These are phyloP conservation scores for Plenodomus biglobosus DNA, from an alignment of 2,329 filamentous ascomycete genomes.

Conservation along the genomic window DNA sequence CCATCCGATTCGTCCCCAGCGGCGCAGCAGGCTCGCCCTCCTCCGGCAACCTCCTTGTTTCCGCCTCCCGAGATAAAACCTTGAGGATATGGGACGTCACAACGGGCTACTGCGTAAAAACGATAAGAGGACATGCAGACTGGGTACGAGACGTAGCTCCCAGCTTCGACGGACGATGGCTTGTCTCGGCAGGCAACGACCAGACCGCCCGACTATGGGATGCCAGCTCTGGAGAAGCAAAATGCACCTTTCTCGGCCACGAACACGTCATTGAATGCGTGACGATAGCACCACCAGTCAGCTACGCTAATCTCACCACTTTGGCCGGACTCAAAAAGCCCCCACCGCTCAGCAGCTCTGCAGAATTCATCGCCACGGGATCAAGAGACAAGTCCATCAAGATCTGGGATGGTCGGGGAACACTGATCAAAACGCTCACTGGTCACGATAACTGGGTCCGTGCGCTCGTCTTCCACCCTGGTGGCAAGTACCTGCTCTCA, in stretches of 20 bases:
- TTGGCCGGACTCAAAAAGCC: slow-evolving; percentile 83
- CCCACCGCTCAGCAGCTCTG: slow-evolving; percentile 70
- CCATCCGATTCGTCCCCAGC: slow-evolving; percentile 83
- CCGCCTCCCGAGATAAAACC: slow-evolving; percentile 81
- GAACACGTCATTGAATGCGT: slow-evolving; percentile 87
- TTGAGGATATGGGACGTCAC: slow-evolving; percentile 90
- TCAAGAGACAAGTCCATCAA: slow-evolving; percentile 88
- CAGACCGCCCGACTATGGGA: slow-evolving; percentile 85
- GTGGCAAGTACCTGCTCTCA: slow-evolving; percentile 85
- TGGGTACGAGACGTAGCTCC: slow-evolving; percentile 91
- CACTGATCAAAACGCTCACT: slow-evolving; percentile 76
- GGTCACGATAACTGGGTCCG: slow-evolving; percentile 97
- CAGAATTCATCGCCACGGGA: slow-evolving; percentile 88
- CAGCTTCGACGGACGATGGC: slow-evolving; percentile 78
- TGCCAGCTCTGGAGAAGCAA: slow-evolving; percentile 71
- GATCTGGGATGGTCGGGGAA: slow-evolving; percentile 84
- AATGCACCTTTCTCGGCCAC: slow-evolving; percentile 79
- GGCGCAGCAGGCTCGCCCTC: slow-evolving; percentile 74
- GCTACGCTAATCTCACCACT: slow-evolving; percentile 74
- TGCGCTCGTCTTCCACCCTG: slow-evolving; percentile 82
- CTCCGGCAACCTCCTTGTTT: slow-evolving; percentile 84
- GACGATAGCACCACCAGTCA: slow-evolving; percentile 75
- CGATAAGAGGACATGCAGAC: slow-evolving; percentile 79
- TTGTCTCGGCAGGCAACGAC: slow-evolving; percentile 82
- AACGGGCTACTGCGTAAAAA: slow-evolving; percentile 89